phyloP scores from a whole-genome alignment of 306 rosid genomes.

The Quercus mongolica region DNA sequence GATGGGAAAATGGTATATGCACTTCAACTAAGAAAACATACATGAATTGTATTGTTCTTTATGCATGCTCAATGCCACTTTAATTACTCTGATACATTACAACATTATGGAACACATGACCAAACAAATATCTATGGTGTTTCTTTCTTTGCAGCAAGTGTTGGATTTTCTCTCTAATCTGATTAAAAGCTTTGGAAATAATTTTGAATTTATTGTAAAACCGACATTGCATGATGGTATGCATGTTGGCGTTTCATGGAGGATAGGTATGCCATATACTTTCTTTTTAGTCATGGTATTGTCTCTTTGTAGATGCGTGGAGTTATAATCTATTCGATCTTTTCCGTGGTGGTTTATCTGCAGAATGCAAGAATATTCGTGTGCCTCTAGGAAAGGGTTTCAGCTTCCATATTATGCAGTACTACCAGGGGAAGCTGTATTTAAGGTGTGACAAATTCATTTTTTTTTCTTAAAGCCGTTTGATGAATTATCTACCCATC shows the following conservation, averaged over 20 bases:
- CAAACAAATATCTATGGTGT: conserved; percentile 4
- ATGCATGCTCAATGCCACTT: background rate
- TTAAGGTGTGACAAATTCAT: conserved; percentile 43
- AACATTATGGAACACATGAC: background rate
- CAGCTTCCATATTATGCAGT: conserved; percentile 50
- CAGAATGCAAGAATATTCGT: conserved; percentile 50
- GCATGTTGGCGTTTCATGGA: conserved; percentile 63
- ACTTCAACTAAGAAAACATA: no score
- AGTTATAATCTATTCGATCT: conserved; percentile 1
- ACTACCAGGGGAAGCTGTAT: conserved; percentile 51
- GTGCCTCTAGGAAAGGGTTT: conserved; percentile 54
- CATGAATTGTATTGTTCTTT: no score
- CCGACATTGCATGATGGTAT: conserved; percentile 61
- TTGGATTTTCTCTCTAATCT: conserved; percentile 40
- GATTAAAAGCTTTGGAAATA: conserved; percentile 33
- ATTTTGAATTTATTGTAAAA: conserved; percentile 34
- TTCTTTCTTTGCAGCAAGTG: conserved; percentile 53
- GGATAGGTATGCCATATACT: conserved; percentile 39
- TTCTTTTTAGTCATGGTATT: background rate
- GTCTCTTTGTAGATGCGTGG: background rate
- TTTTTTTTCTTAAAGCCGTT: background rate
- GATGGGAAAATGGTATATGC: conserved; percentile 48
- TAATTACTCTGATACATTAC: background rate
- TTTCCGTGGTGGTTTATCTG: background rate
- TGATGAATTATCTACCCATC: background rate